Percentiles rank a stretch among this genome's conserved stretches.
These are phyloP conservation scores for Rhodotorula kratochvilovae DNA, from an alignment of 768 basidiomycete genomes.

Conservation along the genomic window DNA sequence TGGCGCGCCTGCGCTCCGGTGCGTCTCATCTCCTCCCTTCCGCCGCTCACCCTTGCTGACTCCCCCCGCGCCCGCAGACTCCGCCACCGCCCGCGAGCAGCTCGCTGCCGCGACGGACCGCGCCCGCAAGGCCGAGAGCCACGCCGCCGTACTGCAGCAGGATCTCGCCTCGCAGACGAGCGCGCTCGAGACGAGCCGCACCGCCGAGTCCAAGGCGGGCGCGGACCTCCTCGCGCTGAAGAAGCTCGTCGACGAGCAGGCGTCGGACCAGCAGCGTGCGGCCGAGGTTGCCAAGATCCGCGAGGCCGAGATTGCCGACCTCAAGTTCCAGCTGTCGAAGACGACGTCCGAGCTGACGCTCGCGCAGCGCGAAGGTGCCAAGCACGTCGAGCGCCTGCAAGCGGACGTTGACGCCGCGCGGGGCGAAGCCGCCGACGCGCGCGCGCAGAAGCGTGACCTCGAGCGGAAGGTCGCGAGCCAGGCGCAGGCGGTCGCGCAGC, in stretches of 20 bases:
- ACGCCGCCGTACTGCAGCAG: slow-evolving; percentile 55
- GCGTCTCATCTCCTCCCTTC: background rate
- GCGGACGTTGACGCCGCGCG: slow-evolving; percentile 61
- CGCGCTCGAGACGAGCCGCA: slow-evolving; percentile 1
- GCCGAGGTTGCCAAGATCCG: slow-evolving; percentile 80
- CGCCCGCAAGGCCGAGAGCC: slow-evolving; percentile 55
- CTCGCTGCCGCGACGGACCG: slow-evolving; percentile 11
- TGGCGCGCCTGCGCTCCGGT: slow-evolving; percentile 55
- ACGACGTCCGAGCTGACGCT: slow-evolving; percentile 66
- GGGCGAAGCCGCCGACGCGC: slow-evolving; percentile 47
- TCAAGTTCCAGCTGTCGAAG: slow-evolving; percentile 61
- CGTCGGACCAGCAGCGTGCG: slow-evolving; percentile 76
- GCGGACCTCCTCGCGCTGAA: slow-evolving; percentile 82
- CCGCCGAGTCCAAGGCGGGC: slow-evolving; percentile 57
- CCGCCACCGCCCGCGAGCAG: background rate
- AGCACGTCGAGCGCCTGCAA: slow-evolving; percentile 41
- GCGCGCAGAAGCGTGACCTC: slow-evolving; percentile 53
- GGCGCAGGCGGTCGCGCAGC: slow-evolving; percentile 62
- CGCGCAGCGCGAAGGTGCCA: slow-evolving; percentile 52
- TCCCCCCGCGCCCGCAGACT: background rate
- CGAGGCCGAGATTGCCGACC: slow-evolving; percentile 70
- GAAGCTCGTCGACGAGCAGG: slow-evolving; percentile 73
- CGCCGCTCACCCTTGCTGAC: background rate
- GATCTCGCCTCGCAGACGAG: slow-evolving; percentile 54
- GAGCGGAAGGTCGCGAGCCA: slow-evolving; percentile 66